Evolutionary conservation across 2,329 filamentous ascomycete genomes (phyloP), one percentile per base, ranked within the genome.

Genomic region (Paecilomyces formosus): DNA sequence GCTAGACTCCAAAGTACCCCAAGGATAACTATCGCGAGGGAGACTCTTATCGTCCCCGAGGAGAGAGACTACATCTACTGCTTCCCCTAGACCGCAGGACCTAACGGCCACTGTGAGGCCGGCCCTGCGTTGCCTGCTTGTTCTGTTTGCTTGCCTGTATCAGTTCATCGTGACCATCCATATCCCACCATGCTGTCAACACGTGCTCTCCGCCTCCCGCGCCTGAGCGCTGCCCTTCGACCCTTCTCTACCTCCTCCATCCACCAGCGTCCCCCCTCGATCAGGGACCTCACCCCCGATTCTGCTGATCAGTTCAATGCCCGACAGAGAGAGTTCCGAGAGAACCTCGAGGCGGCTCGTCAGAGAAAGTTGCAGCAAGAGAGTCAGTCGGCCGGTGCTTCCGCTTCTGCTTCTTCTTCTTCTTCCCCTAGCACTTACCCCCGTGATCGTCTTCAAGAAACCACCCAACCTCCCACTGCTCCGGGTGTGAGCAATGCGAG

Each of bases 301-400:
- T 85, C 85, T 62, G 87, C 89, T 64, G 81, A 86, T 56, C 80
- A 82, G 58, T 99, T 97, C 82, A 90, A 89, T 72, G 78, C 82
- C 69, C 90, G 88, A 76, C 92, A 96, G 79, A 88, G 88, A 76
- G 82, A 87, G 70, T 97, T 97, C 78, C 89, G 94, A 72, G 87
- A 92, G 76, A 85, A 89, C 73, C 80, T 96, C 68, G 83, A 86
- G 68, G 84, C 88, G 76, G 86, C 86, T 72, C 86, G 89, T 77
- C 89, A 88, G 80, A 81, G 81, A 75, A 89, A 89, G 78, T 85
- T 88, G 76, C 81, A 85, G 81, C 87, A 90, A 87, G 89, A 92
- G 82, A 92, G 92, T 96, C 77, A 84, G 86, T 88, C 74, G 70
- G 71, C 77, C 75, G 75, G 78, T 72, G 70, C 74, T 70, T 71